Percentiles rank a stretch among this genome's conserved stretches.
Conservation (phyloP, 257 asterid species). For the Primulina eburnea region DNA sequence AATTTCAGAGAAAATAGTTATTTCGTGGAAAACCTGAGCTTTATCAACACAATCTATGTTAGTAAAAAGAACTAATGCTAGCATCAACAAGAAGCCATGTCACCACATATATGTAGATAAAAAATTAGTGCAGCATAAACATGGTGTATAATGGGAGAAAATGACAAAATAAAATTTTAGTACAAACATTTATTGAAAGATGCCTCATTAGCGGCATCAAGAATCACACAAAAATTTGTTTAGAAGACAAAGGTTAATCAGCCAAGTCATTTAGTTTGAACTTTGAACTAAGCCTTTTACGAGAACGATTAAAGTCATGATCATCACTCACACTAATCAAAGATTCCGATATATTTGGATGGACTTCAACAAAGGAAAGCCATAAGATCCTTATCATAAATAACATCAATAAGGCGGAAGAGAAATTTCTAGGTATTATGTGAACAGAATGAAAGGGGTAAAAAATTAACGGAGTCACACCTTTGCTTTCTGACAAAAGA, state of each 20-base stretch:
- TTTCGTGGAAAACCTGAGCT: background rate
- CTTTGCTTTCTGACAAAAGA: slow-evolving; percentile 95
- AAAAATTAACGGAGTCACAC: slow-evolving; percentile 33
- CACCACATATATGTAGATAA: background rate
- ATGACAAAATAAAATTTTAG: too few species aligned
- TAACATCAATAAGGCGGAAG: background rate
- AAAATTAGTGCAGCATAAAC: background rate
- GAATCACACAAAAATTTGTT: background rate
- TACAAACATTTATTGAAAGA: background rate
- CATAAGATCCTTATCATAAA: background rate
- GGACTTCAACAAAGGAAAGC: slow-evolving; percentile 3
- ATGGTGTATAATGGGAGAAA: background rate
- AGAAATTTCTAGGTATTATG: slow-evolving; percentile 17
- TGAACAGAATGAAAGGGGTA: slow-evolving; percentile 8
- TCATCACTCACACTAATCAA: background rate
- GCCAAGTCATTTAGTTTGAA: background rate
- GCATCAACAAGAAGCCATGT: background rate
- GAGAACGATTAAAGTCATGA: background rate
- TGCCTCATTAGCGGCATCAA: slow-evolving; percentile 7
- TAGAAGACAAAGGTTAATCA: background rate
- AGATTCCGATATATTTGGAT: background rate
- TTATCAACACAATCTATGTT: background rate
- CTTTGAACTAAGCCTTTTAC: background rate
- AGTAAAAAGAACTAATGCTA: background rate
- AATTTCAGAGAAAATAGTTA: background rate